Evolutionary conservation across 306 rosid genomes (phyloP).

Genomic region (Prunus fruticosa): DNA sequence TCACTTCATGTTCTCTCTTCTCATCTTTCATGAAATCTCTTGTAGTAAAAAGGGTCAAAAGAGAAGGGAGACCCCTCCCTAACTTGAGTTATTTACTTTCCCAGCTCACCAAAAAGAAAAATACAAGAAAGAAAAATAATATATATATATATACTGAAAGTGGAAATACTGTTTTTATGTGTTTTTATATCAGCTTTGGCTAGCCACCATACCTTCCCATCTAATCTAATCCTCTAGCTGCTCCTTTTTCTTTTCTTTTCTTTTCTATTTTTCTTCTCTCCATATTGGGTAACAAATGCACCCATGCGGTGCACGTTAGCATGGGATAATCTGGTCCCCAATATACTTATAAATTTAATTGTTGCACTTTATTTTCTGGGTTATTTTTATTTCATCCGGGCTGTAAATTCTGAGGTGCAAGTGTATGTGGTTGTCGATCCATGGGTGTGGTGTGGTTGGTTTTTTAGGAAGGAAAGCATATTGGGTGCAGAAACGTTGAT

Average conservation of each 20-base stretch:
- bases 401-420: conserved; percentile 22
- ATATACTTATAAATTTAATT: conserved; percentile 24
- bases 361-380: conserved; percentile 13
- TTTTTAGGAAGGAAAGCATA: conserved; percentile 46
- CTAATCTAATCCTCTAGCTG: conserved; percentile 31
- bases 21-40: conserved; percentile 40
- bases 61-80: conserved; percentile 11
- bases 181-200: conserved; percentile 46
- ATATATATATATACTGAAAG: conserved; percentile 27
- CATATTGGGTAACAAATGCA: conserved; percentile 47
- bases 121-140: neutral
- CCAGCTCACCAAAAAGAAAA: conserved; percentile 11
- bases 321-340: conserved; percentile 61
- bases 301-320: conserved; percentile 67
- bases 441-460: conserved; percentile 15
- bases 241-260: neutral
- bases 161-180: conserved; percentile 68
- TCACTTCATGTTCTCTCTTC: neutral
- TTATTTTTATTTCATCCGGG: conserved; percentile 18
- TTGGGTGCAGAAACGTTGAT: conserved; percentile 36
- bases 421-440: conserved; percentile 22
- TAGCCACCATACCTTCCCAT: conserved; percentile 50
- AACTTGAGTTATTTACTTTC: conserved; percentile 19
- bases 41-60: conserved; percentile 48
- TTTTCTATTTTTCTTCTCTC: conserved; percentile 24